A percentile compares a stretch with the other conserved stretches of the same genome.
phyloP scores from a whole-genome alignment of 495 filamentous ascomycete genomes.

The Staphylotrichum longicolle region DNA sequence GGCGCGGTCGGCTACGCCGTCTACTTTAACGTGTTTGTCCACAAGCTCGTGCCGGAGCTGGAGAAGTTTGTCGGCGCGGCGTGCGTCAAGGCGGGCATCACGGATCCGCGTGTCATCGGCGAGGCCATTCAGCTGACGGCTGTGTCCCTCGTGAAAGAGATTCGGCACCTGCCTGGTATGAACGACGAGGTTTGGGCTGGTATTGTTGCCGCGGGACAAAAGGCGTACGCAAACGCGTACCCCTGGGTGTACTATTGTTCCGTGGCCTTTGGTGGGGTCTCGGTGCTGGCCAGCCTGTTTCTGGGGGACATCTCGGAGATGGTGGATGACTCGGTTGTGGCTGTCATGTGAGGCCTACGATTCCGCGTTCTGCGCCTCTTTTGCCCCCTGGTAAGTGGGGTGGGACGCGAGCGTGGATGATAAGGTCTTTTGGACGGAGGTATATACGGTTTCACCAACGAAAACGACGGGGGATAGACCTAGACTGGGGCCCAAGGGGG shows the following conservation, averaged over 20 bases:
- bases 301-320: conserved; percentile 63
- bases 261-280: conserved; percentile 63
- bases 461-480: background rate
- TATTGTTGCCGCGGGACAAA: conserved; percentile 60
- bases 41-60: conserved; percentile 58
- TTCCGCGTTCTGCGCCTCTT: background rate
- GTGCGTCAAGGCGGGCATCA: conserved; percentile 56
- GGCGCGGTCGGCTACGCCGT: conserved; percentile 69
- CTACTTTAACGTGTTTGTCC: conserved; percentile 74
- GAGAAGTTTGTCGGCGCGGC: conserved; percentile 52
- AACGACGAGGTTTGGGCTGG: conserved; percentile 54
- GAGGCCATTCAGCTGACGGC: conserved; percentile 58
- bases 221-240: conserved; percentile 62
- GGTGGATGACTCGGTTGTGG: conserved; percentile 68
- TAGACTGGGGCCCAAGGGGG: too few relatives aligned
- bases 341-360: conserved; percentile 50
- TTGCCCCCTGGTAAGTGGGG: too few relatives aligned
- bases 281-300: conserved; percentile 62
- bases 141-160: conserved; percentile 51
- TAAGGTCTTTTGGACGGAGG: too few relatives aligned
- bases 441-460: background rate
- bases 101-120: conserved; percentile 38
- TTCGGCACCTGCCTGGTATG: conserved; percentile 57
- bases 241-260: conserved; percentile 67
- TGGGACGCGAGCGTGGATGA: background rate